These are phyloP conservation scores for Cystobasidium tubakii DNA, from an alignment of 768 basidiomycete species.

Conservation along the genomic window DNA sequence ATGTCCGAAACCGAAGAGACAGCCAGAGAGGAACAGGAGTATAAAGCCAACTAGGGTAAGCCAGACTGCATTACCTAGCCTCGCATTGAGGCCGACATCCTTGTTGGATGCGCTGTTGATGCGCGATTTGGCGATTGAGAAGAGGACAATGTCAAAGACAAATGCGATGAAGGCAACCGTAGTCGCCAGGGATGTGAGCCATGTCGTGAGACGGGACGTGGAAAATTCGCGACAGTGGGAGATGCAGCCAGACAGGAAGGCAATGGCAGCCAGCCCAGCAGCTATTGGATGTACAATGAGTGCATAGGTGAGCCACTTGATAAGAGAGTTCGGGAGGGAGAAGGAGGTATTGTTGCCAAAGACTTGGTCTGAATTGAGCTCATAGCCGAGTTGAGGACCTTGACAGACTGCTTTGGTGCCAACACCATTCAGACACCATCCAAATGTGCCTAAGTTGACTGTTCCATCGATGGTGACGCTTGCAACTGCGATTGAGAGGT, in stretches of 20 bases:
- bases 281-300: constrained; percentile 88
- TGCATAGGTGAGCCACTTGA: constrained; percentile 93
- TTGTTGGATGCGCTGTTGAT: constrained; percentile 59
- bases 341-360: constrained; percentile 21
- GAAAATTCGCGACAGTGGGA: constrained; percentile 80
- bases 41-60: constrained; percentile 79
- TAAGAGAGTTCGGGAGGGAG: constrained; percentile 70
- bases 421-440: constrained; percentile 62
- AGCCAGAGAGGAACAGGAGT: constrained; percentile 81
- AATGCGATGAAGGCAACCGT: constrained; percentile 74
- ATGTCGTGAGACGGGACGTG: constrained; percentile 50
- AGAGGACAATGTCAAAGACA: constrained; percentile 84
- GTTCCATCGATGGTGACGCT: constrained; percentile 53
- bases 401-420: constrained; percentile 16
- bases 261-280: constrained; percentile 63
- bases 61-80: constrained; percentile 85
- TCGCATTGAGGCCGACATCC: constrained; percentile 59
- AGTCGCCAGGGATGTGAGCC: constrained; percentile 62
- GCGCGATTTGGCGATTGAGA: constrained; percentile 79
- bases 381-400: constrained; percentile 52
- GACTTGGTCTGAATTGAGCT: constrained; percentile 25
- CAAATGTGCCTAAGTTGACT: constrained; percentile 80
- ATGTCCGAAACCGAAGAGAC: constrained; percentile 74
- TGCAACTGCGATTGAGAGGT: constrained; percentile 53
- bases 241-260: constrained; percentile 74